Evolutionary conservation across 1,284 basidiomycete genomes (phyloP), one percentile per base, ranked within the genome.

Genomic region (Cutaneotrichosporon spelunceum): DNA sequence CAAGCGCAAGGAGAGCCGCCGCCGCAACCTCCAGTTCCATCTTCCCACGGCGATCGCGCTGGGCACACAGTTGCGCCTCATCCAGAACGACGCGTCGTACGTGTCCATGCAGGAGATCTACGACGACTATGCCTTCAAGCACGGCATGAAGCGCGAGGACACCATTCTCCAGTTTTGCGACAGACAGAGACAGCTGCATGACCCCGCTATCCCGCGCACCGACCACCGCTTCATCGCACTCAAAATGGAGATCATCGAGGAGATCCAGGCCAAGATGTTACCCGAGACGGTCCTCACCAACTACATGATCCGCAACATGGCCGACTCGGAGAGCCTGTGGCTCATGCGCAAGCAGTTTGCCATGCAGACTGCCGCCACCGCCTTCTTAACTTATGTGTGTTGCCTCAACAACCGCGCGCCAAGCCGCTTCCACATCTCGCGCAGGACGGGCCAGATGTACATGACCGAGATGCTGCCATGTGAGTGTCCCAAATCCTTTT

Each of bases 311-410:
- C 86, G 86, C 54, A 89, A 88, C 26, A 96, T 97, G 91, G 81
- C 84, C 29, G 85, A 85, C 5, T 87, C 95, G 1, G 86, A 86
- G 62, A 93, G 96, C 69, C 83, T 99, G 6, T 99, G 95, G 94
- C 85, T 91, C 65, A 92, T 98, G 86, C 87, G 96, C 66, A 99
- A 97, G 81, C 93, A 97, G 78, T 97, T 99, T 78, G 89, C 94
- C 11, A 80, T 90, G 48, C 94, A 99, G 75, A 83, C 92, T 48
- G 92, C 96, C 0, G 84, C 91, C 0, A 87, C 86, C 45, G 90
- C 90, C 70, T 99, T 99, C 83, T 88, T 96, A 83, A 96, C 93
- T 9, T 97, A 91, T 74, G 82, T 90, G 47, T 85, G 97, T 68
- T 91, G 87, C 69, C 83, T 99, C 56, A 88, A 88, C 53, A 90